Conservation (phyloP, 257 asterid genomes). For the Solanum acaule region DNA sequence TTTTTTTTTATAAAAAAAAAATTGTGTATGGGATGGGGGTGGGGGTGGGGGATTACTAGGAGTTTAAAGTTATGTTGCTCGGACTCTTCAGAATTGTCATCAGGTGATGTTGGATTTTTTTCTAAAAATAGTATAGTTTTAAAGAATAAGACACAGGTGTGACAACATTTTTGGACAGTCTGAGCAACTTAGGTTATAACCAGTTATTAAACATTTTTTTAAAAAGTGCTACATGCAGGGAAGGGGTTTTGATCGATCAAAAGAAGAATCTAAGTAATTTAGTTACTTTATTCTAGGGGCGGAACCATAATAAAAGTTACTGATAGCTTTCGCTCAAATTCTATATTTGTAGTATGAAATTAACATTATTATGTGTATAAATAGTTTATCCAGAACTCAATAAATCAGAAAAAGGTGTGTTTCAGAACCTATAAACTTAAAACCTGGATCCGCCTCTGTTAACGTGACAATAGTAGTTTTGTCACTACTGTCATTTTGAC, state of each 20-base stretch:
- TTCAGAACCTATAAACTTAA: background rate
- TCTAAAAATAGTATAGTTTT: no score
- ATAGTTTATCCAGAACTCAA: background rate
- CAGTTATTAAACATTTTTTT: no score
- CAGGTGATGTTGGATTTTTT: no score
- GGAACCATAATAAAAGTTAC: background rate
- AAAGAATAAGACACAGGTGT: background rate
- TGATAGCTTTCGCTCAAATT: background rate
- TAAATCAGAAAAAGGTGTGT: background rate
- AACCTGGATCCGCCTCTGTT: background rate
- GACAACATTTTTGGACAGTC: no score
- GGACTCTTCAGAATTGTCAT: no score
- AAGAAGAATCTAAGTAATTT: background rate
- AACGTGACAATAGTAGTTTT: background rate
- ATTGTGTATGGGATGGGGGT: no score
- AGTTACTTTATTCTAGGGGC: background rate
- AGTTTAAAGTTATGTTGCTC: no score
- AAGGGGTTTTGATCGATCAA: background rate
- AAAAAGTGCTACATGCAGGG: background rate
- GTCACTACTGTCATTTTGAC: background rate
- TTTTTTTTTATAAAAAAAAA: no score
- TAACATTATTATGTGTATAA: background rate
- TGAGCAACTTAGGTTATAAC: background rate
- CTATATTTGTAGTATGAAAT: background rate
- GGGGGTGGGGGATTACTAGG: no score